A percentile compares a stretch with the other conserved stretches of the same genome.
These are phyloP conservation scores for Brasilioporus rufonigricans DNA, from an alignment of 768 basidiomycete species.

Conservation along the genomic window DNA sequence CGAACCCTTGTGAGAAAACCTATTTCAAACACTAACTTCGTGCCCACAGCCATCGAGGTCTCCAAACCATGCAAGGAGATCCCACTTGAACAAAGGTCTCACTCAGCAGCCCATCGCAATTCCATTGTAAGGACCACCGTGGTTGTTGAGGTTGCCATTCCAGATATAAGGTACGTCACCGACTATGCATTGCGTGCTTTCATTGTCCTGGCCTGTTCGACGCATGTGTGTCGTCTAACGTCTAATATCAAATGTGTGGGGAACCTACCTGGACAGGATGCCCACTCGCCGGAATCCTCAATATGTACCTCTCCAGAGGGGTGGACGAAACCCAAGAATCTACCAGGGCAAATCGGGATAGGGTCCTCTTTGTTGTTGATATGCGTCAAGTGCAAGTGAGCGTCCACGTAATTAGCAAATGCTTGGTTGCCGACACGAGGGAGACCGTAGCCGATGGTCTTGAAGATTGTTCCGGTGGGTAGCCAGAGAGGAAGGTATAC, in stretches of 20 bases:
- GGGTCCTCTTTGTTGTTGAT: conserved; percentile 52
- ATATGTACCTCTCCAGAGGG: conserved; percentile 44
- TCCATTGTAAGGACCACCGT: conserved; percentile 40
- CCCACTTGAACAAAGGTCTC: background rate
- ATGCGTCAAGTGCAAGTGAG: conserved; percentile 44
- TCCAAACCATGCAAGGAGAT: no score
- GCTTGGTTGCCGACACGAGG: conserved; percentile 53
- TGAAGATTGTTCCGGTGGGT: conserved; percentile 31
- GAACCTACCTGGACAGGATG: conserved; percentile 46
- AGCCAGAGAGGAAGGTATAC: conserved; percentile 41
- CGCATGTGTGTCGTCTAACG: background rate
- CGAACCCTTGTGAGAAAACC: no score
- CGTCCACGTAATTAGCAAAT: conserved; percentile 57
- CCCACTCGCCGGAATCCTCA: conserved; percentile 47
- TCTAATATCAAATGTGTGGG: background rate
- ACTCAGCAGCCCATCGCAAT: conserved; percentile 28
- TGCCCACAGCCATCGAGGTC: no score
- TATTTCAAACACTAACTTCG: no score
- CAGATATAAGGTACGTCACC: conserved; percentile 41
- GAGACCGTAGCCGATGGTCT: conserved; percentile 34
- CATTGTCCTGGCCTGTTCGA: conserved; percentile 54
- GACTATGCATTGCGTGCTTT: conserved; percentile 33
- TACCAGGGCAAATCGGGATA: conserved; percentile 35
- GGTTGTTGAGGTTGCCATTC: conserved; percentile 39
- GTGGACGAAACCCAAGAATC: conserved; percentile 42